Evolutionary conservation across 768 basidiomycete species (phyloP).

Genomic region (Mycena galopus): DNA sequence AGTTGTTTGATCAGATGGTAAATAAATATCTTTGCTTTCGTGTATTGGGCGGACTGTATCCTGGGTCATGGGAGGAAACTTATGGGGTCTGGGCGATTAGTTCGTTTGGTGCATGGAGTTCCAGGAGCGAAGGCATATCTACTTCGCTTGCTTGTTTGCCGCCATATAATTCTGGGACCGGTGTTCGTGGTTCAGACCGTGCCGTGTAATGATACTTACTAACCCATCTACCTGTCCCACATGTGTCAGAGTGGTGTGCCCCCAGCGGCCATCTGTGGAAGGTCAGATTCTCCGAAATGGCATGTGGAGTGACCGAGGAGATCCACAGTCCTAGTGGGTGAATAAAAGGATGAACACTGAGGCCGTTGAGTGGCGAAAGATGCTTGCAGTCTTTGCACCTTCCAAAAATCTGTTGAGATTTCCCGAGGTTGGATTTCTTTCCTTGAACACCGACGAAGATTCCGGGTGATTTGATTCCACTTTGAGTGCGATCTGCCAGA

Average conservation of each 20-base stretch:
- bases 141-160: no score
- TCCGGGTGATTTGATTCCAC: not conserved
- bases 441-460: not conserved
- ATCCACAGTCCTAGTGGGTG: not conserved
- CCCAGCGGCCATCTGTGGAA: not conserved
- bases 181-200: no score
- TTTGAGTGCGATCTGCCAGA: not conserved
- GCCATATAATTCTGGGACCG: no score
- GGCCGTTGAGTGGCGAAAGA: not conserved
- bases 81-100: no score
- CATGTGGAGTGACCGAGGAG: not conserved
- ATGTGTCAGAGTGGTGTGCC: constrained; percentile 5
- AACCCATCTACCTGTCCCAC: not conserved
- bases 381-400: not conserved
- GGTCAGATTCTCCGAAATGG: constrained; percentile 4
- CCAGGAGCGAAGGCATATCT: no score
- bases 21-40: no score
- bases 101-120: no score
- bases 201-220: no score
- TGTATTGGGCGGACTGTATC: no score
- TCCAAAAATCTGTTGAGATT: no score
- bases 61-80: no score
- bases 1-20: no score
- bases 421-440: not conserved
- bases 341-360: not conserved